Evolutionary conservation across 306 rosid species (phyloP).

Genomic region (Dryas drummondii): DNA sequence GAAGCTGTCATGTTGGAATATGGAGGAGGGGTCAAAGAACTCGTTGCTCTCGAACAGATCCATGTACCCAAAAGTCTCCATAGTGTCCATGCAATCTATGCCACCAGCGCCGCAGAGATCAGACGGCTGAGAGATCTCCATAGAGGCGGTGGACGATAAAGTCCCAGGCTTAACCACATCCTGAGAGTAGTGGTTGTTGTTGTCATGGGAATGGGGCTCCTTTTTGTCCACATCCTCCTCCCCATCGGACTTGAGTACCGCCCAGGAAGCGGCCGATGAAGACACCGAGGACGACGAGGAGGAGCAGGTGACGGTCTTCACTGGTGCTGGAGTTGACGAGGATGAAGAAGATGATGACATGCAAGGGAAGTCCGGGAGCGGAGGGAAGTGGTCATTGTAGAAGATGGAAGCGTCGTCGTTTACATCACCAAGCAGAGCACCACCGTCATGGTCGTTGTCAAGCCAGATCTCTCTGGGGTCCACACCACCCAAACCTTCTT

Average conservation of each 20-base stretch:
- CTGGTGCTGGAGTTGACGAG: slow-evolving; percentile 47
- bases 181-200: slow-evolving; percentile 7
- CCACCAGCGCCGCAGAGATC: slow-evolving; percentile 1
- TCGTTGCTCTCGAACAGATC: slow-evolving; percentile 64
- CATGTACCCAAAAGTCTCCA: slow-evolving; percentile 82
- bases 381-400: slow-evolving; percentile 65
- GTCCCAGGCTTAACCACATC: background rate
- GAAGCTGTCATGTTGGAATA: slow-evolving; percentile 50
- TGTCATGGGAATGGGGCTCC: background rate
- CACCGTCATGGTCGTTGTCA: slow-evolving; percentile 32
- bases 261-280: slow-evolving; percentile 76
- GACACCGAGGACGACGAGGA: slow-evolving; percentile 51
- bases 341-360: slow-evolving; percentile 86
- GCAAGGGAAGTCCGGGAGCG: slow-evolving; percentile 86
- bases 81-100: slow-evolving; percentile 54
- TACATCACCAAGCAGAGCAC: slow-evolving; percentile 38
- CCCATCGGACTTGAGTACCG: slow-evolving; percentile 49
- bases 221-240: slow-evolving; percentile 42
- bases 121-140: slow-evolving; percentile 48
- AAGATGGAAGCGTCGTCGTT: slow-evolving; percentile 51
- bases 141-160: slow-evolving; percentile 61
- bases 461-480: slow-evolving; percentile 56
- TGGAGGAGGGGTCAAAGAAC: slow-evolving; percentile 56
- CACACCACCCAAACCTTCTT: slow-evolving; percentile 26
- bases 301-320: slow-evolving; percentile 43